phyloP scores from a whole-genome alignment of 2,329 filamentous ascomycete species.

The Cladosporium sp. region DNA sequence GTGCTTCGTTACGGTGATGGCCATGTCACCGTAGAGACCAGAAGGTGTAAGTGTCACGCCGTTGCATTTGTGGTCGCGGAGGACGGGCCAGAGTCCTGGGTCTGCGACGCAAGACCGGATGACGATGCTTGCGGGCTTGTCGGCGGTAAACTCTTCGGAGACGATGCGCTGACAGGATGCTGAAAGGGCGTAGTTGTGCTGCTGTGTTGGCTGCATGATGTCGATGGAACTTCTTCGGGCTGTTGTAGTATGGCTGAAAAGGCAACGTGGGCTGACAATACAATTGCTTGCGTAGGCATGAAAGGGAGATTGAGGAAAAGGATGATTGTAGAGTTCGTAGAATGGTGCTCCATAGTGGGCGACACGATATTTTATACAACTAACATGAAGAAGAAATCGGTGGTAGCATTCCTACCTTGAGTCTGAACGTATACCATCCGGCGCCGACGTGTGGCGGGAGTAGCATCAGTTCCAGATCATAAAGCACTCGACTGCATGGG shows the following conservation, averaged over 20 bases:
- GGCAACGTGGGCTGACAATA: neutral
- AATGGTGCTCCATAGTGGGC: no score
- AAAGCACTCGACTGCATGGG: no score
- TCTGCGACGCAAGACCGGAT: slow-evolving; percentile 23
- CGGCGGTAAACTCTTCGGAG: slow-evolving; percentile 14
- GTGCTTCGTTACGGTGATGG: slow-evolving; percentile 24
- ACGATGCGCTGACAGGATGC: slow-evolving; percentile 23
- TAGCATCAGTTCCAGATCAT: no score
- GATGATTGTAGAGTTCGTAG: neutral
- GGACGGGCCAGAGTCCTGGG: slow-evolving; percentile 20
- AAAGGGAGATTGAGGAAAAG: neutral
- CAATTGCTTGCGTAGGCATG: neutral
- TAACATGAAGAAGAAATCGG: neutral
- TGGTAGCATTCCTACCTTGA: neutral
- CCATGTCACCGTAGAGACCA: slow-evolving; percentile 33
- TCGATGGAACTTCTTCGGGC: no score
- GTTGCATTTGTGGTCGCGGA: slow-evolving; percentile 32
- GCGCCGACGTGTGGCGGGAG: neutral
- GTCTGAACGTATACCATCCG: neutral
- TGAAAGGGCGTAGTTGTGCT: slow-evolving; percentile 16
- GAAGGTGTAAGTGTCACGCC: slow-evolving; percentile 28
- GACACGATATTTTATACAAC: no score
- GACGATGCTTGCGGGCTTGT: slow-evolving; percentile 16
- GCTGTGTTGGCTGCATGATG: slow-evolving; percentile 4
- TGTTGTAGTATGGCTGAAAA: no score